Percentiles rank a stretch among this genome's conserved stretches.
phyloP scores from a whole-genome alignment of 495 filamentous ascomycete species.

The Penicillium canariense region DNA sequence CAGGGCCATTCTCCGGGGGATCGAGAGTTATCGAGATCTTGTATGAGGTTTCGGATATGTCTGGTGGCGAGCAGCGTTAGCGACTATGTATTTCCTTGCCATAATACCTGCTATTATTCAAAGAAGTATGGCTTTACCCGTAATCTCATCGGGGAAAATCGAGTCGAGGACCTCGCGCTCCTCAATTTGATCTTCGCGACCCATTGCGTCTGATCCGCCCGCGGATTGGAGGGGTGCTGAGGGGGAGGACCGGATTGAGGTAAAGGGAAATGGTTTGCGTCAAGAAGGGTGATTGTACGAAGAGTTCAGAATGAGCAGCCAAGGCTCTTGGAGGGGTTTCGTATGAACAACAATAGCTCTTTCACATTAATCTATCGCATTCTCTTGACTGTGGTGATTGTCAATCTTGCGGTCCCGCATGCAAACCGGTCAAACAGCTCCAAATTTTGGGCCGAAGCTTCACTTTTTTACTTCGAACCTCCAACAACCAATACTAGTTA shows the following conservation, averaged over 20 bases:
- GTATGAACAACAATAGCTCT: background rate
- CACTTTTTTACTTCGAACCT: slow-evolving; percentile 24
- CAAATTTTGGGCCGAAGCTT: slow-evolving; percentile 35
- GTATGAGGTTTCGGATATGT: slow-evolving; percentile 83
- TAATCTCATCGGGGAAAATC: slow-evolving; percentile 97
- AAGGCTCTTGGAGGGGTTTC: background rate
- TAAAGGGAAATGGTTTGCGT: background rate
- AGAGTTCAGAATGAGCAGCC: background rate
- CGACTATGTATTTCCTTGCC: background rate
- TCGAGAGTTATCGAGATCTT: slow-evolving; percentile 81
- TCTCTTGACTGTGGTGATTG: slow-evolving; percentile 8
- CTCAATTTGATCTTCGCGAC: slow-evolving; percentile 88
- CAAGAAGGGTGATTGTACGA: background rate
- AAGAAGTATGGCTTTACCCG: slow-evolving; percentile 52
- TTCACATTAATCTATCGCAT: slow-evolving; percentile 9
- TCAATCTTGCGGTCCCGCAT: slow-evolving; percentile 41
- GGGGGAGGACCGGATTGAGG: slow-evolving; percentile 1
- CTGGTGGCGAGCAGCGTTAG: slow-evolving; percentile 40
- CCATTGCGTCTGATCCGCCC: slow-evolving; percentile 61
- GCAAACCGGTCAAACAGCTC: slow-evolving; percentile 50
- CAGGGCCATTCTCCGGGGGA: slow-evolving; percentile 57
- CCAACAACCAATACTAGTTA: slow-evolving; percentile 9
- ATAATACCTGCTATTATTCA: background rate
- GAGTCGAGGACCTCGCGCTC: slow-evolving; percentile 96
- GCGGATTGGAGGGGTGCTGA: slow-evolving; percentile 38